These are phyloP conservation scores for Aspergillus spinulosporus DNA, from an alignment of 2,329 filamentous ascomycete species.

Conservation along the genomic window DNA sequence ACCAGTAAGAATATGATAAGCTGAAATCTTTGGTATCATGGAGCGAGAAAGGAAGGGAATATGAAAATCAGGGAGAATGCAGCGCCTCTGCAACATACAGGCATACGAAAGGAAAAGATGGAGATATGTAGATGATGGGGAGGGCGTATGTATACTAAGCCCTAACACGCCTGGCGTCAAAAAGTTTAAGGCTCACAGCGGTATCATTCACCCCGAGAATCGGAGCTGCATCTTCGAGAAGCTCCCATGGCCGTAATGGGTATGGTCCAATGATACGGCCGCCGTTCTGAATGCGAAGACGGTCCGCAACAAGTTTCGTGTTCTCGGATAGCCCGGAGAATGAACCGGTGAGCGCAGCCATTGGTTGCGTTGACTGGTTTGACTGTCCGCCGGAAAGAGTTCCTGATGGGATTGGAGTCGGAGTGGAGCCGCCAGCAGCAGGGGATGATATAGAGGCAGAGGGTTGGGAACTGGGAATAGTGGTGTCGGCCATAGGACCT, in stretches of 20 bases:
- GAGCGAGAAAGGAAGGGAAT: background rate
- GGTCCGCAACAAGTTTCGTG: conserved; percentile 29
- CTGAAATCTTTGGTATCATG: conserved; percentile 10
- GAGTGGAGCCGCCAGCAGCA: conserved; percentile 33
- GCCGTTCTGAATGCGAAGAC: conserved; percentile 41
- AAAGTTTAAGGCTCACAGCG: conserved; percentile 44
- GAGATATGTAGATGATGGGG: background rate
- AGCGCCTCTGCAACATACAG: conserved; percentile 1
- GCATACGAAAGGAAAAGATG: background rate
- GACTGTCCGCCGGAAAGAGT: conserved; percentile 23
- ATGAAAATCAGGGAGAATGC: conserved; percentile 2
- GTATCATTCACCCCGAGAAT: conserved; percentile 48
- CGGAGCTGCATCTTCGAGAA: conserved; percentile 48
- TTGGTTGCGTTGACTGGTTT: conserved; percentile 20
- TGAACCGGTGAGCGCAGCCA: conserved; percentile 11
- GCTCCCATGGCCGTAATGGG: conserved; percentile 45
- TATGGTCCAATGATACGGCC: conserved; percentile 39
- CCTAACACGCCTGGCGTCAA: conserved; percentile 41
- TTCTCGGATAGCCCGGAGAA: conserved; percentile 27
- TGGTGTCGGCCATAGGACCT: conserved; percentile 36
- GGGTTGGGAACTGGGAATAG: conserved; percentile 23
- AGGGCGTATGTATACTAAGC: conserved; percentile 14
- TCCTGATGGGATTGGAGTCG: conserved; percentile 30
- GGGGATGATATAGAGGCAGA: conserved; percentile 35
- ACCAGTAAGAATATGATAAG: background rate